phyloP scores from a whole-genome alignment of 805 yeast species.

The Candida chauliodis region DNA sequence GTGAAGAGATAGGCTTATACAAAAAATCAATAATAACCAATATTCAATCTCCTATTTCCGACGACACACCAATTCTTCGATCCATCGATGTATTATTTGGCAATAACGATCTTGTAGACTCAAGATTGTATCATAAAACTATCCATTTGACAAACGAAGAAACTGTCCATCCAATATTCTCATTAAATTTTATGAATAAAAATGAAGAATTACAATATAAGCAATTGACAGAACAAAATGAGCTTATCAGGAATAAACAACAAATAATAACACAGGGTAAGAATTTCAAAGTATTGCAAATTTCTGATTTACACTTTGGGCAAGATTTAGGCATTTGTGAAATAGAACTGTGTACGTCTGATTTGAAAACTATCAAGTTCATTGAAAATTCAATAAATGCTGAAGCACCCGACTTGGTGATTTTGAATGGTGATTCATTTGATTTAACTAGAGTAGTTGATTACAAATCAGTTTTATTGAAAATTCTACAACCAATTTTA shows the following conservation, averaged over 20 bases:
- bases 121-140: constrained; percentile 20
- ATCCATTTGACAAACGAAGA: constrained; percentile 6
- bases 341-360: constrained; percentile 20
- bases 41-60: constrained; percentile 1
- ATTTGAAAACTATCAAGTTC: constrained; percentile 28
- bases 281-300: constrained; percentile 32
- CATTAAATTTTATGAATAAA: constrained; percentile 5
- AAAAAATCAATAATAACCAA: constrained; percentile 5
- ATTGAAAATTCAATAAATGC: constrained; percentile 19
- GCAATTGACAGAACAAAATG: neutral
- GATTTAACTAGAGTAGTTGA: constrained; percentile 24
- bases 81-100: constrained; percentile 29
- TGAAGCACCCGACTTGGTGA: constrained; percentile 32
- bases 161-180: constrained; percentile 12
- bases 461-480: constrained; percentile 27
- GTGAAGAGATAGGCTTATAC: constrained; percentile 2
- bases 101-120: constrained; percentile 25
- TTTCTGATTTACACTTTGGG: constrained; percentile 40
- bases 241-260: neutral
- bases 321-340: constrained; percentile 20
- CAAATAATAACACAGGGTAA: neutral
- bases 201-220: neutral
- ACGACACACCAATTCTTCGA: constrained; percentile 14
- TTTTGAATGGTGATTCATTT: constrained; percentile 40
- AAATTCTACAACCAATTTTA: constrained; percentile 32